Percentiles rank a stretch among this genome's conserved stretches.
These are phyloP conservation scores for Dactylellina parvicollis DNA, from an alignment of 2,329 filamentous ascomycete species.

Conservation along the genomic window DNA sequence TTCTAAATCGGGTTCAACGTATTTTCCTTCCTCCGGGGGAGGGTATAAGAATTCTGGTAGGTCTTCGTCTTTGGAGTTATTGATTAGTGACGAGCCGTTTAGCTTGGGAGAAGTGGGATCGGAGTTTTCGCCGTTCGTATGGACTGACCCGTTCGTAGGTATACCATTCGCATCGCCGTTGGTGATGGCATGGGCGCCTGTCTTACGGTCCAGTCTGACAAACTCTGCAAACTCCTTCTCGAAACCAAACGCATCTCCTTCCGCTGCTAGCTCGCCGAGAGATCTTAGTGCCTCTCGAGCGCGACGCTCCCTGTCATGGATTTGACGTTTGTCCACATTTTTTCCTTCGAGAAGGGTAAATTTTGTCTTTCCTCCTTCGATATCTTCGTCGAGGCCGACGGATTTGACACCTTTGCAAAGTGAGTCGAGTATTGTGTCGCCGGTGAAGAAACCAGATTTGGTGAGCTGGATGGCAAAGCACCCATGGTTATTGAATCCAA, in stretches of 20 bases:
- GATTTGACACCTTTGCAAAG: conserved; percentile 49
- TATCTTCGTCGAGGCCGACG: conserved; percentile 30
- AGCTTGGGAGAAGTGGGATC: conserved; percentile 25
- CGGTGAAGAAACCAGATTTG: conserved; percentile 44
- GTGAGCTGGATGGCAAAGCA: conserved; percentile 52
- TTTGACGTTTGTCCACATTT: neutral
- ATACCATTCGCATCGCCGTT: conserved; percentile 22
- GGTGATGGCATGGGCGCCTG: conserved; percentile 31
- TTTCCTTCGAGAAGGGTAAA: conserved; percentile 33
- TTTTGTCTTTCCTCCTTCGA: conserved; percentile 20
- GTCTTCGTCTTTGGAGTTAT: conserved; percentile 37
- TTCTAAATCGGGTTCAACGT: conserved; percentile 32
- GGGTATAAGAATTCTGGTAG: conserved; percentile 51
- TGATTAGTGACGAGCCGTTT: conserved; percentile 27
- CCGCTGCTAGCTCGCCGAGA: conserved; percentile 35
- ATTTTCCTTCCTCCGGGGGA: conserved; percentile 43
- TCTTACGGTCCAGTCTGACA: conserved; percentile 45
- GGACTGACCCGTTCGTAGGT: conserved; percentile 24
- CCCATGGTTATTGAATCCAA: conserved; percentile 49
- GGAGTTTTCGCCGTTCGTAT: conserved; percentile 22
- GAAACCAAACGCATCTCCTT: conserved; percentile 48
- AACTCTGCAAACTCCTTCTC: conserved; percentile 53
- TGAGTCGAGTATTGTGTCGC: conserved; percentile 48
- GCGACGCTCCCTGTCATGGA: conserved; percentile 20
- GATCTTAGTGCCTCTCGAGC: conserved; percentile 31